Evolutionary conservation across 257 asterid species (phyloP).

Genomic region (Solanum appendiculatum): DNA sequence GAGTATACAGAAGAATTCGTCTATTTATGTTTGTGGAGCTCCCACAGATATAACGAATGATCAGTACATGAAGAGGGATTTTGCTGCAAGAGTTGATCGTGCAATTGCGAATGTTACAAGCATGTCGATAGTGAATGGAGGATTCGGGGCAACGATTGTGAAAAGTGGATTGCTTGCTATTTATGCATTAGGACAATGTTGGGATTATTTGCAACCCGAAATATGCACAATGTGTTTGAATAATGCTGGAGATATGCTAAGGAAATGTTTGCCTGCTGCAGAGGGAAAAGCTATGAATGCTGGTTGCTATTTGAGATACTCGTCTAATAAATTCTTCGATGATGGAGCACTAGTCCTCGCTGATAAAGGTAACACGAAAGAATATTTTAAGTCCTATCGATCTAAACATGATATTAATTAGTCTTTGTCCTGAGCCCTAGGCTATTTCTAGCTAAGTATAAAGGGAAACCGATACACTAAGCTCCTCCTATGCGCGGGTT

Average conservation of each 20-base stretch:
- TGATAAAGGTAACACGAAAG: neutral
- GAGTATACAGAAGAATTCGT: neutral
- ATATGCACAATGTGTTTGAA: neutral
- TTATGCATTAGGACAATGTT: constrained; percentile 12
- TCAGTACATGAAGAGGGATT: constrained; percentile 2
- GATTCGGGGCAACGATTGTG: neutral
- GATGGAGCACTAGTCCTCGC: neutral
- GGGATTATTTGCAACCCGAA: constrained; percentile 2
- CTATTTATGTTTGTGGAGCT: constrained; percentile 2
- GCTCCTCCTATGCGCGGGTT: neutral
- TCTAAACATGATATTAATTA: neutral
- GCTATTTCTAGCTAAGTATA: no score
- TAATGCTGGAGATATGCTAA: neutral
- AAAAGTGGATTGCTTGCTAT: neutral
- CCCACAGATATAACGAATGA: neutral
- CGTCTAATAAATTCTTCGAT: constrained; percentile 5
- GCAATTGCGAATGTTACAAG: neutral
- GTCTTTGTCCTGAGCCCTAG: no score
- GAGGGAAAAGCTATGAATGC: constrained; percentile 12
- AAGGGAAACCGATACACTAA: no score
- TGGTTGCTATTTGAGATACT: constrained; percentile 20
- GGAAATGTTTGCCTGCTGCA: constrained; percentile 9
- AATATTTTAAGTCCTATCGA: no score
- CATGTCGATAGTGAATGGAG: neutral
- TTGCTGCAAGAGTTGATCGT: neutral